phyloP scores from a whole-genome alignment of 2,329 filamentous ascomycete genomes.

The Diaporthe helianthi region DNA sequence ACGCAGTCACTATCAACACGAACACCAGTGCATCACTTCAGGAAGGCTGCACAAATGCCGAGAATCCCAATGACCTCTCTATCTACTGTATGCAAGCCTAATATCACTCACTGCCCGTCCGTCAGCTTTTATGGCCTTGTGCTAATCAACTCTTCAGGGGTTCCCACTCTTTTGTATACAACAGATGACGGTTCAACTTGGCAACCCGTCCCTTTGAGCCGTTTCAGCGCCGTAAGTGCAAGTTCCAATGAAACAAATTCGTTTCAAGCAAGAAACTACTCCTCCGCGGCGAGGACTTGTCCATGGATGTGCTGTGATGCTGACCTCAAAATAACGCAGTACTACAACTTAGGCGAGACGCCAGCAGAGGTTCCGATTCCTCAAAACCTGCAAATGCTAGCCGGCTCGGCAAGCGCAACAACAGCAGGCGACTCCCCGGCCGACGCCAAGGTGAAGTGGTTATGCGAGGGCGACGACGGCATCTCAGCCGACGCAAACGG shows the following conservation, averaged over 20 bases:
- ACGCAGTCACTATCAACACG: slow-evolving; percentile 43
- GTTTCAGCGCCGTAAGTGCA: slow-evolving; percentile 37
- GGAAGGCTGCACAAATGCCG: slow-evolving; percentile 39
- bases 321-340: neutral
- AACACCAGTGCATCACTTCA: slow-evolving; percentile 42
- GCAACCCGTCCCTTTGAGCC: slow-evolving; percentile 34
- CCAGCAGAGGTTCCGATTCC: slow-evolving; percentile 37
- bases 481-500: slow-evolving; percentile 66
- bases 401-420: slow-evolving; percentile 48
- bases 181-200: slow-evolving; percentile 29
- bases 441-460: slow-evolving; percentile 38
- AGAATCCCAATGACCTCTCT: slow-evolving; percentile 43
- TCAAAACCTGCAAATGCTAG: slow-evolving; percentile 43
- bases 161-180: slow-evolving; percentile 36
- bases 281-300: slow-evolving; percentile 43
- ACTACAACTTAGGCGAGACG: slow-evolving; percentile 37
- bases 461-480: slow-evolving; percentile 37
- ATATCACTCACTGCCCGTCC: no score
- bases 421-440: slow-evolving; percentile 40
- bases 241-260: slow-evolving; percentile 8
- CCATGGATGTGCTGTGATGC: slow-evolving; percentile 44
- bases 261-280: neutral
- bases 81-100: slow-evolving; percentile 37
- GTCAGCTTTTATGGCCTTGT: no score
- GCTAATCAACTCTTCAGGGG: neutral